Evolutionary conservation across 768 basidiomycete genomes (phyloP).

Genomic region (Auriculariales sp.): DNA sequence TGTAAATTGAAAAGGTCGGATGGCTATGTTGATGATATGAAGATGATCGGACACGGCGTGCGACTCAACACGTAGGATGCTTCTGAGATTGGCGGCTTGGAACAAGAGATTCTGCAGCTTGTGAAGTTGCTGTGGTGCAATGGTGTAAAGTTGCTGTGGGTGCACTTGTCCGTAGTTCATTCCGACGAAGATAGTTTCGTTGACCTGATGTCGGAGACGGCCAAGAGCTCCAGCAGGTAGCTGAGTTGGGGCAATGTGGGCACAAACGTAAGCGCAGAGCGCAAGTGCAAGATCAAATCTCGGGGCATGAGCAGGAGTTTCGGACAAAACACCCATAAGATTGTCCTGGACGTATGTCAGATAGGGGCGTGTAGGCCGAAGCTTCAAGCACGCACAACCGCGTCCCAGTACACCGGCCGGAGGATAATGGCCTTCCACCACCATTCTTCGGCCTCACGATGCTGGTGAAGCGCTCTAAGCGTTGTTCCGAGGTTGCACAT

Average conservation of each 20-base stretch:
- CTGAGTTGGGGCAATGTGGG: slow-evolving; percentile 12
- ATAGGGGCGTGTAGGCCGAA: slow-evolving; percentile 2
- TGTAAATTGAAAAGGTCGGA: no score
- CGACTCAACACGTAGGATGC: slow-evolving; percentile 14
- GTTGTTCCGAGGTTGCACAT: slow-evolving; percentile 28
- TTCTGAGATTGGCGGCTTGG: slow-evolving; percentile 23
- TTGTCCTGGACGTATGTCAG: slow-evolving; percentile 15
- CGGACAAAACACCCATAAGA: slow-evolving; percentile 16
- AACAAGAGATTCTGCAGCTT: slow-evolving; percentile 32
- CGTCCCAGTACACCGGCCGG: slow-evolving; percentile 20
- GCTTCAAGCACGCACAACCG: slow-evolving; percentile 12
- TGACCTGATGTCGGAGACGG: slow-evolving; percentile 4
- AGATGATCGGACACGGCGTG: slow-evolving; percentile 23
- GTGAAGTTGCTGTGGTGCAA: slow-evolving; percentile 21
- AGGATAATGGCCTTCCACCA: slow-evolving; percentile 25
- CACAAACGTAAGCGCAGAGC: slow-evolving; percentile 20
- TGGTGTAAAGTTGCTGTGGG: slow-evolving; percentile 2
- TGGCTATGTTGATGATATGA: slow-evolving; percentile 26
- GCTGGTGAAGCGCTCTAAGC: slow-evolving; percentile 17
- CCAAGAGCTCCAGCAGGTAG: slow-evolving; percentile 3
- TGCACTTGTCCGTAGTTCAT: slow-evolving; percentile 3
- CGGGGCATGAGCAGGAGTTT: slow-evolving; percentile 5
- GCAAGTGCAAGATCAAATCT: slow-evolving; percentile 17
- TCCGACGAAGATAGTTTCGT: background rate
- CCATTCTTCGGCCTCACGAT: slow-evolving; percentile 21